Conservation (phyloP, 768 basidiomycete species). For the Boletus vermiculosoides region DNA sequence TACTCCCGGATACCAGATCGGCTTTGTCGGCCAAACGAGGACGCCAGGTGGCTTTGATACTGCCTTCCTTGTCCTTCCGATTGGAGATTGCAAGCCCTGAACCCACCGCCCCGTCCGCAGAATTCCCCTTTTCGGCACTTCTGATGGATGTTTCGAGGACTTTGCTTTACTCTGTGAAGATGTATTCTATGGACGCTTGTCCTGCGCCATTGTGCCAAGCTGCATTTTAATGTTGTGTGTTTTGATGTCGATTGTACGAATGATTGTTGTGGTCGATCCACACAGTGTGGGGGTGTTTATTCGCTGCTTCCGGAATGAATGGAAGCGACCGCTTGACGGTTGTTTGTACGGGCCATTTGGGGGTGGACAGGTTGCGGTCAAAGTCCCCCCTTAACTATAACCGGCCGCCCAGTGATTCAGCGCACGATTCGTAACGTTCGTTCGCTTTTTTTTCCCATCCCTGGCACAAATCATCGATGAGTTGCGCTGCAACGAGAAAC, state of each 20-base stretch:
- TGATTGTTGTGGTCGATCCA: neutral
- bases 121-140: neutral
- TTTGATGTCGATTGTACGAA: neutral
- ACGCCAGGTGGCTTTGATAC: constrained; percentile 19
- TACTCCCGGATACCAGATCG: constrained; percentile 50
- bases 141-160: neutral
- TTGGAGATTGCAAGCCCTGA: constrained; percentile 9
- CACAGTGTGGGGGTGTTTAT: neutral
- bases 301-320: neutral
- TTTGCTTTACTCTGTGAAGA: neutral
- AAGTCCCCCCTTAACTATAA: neutral
- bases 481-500: neutral
- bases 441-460: constrained; percentile 8
- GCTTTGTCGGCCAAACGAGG: constrained; percentile 33
- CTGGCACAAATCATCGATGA: constrained; percentile 2
- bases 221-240: neutral
- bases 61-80: neutral
- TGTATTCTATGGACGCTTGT: neutral
- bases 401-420: neutral
- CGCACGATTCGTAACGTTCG: too few species aligned
- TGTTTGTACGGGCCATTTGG: constrained; percentile 17
- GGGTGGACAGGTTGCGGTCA: constrained; percentile 2
- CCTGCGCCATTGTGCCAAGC: neutral
- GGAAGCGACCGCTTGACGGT: constrained; percentile 15
- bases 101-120: neutral